phyloP scores from a whole-genome alignment of 148 eudicot genomes.

The Tetragonia tetragonoides region DNA sequence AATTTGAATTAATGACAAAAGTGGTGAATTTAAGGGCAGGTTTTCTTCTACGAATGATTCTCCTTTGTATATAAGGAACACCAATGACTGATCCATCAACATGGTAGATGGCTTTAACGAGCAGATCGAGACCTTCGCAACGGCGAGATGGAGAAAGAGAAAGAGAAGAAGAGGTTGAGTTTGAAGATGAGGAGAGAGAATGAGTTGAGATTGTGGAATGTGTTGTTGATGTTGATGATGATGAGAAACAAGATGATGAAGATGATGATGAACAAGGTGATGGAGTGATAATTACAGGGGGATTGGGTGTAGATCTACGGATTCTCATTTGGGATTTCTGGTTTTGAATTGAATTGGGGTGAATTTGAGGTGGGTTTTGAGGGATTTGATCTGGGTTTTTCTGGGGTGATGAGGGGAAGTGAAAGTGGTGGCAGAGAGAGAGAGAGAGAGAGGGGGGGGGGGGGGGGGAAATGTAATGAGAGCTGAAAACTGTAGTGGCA shows the following conservation, averaged over 20 bases:
- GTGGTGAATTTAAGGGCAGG: conserved; percentile 29
- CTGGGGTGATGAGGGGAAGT: neutral
- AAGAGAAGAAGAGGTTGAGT: conserved; percentile 30
- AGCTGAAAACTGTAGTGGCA: no score
- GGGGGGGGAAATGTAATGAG: no score
- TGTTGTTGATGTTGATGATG: conserved; percentile 1
- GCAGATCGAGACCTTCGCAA: conserved; percentile 60
- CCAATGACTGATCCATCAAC: conserved; percentile 51
- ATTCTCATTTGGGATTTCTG: conserved; percentile 1
- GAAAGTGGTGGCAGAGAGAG: conserved; percentile 13
- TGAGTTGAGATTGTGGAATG: conserved; percentile 29
- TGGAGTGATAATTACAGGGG: neutral
- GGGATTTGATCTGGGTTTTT: neutral
- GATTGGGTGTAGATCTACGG: neutral
- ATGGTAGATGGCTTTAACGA: conserved; percentile 52
- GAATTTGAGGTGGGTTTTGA: neutral
- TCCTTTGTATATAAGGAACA: conserved; percentile 52
- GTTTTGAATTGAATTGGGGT: neutral
- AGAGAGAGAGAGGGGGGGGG: conserved; percentile 4
- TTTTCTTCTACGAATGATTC: conserved; percentile 44
- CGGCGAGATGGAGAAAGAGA: conserved; percentile 19
- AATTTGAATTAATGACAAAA: neutral
- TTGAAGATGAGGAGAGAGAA: conserved; percentile 31
- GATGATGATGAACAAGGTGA: conserved; percentile 26
- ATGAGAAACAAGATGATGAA: conserved; percentile 21